Evolutionary conservation across 2,329 filamentous ascomycete species (phyloP), one percentile per base, ranked within the genome.

Genomic region (Trichoderma sp.): DNA sequence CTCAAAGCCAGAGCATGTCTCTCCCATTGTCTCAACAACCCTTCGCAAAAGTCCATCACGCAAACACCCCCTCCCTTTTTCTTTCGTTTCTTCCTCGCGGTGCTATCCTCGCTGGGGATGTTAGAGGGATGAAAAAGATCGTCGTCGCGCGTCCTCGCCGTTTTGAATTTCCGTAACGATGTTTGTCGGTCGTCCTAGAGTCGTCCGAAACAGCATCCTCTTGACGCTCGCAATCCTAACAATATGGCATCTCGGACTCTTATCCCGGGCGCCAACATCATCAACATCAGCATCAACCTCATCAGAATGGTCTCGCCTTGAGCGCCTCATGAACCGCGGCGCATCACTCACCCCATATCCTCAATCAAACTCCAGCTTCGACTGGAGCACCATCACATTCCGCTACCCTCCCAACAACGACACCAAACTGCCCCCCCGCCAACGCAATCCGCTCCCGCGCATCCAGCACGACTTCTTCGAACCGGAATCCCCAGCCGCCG

Each of bases 391-490:
- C 39, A 74, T 79, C 30, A 54, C 66, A 9, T 70, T 74, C 41
- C 67, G 67, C 24, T 69, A 75, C 60, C 65, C 68, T 34, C 71
- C 74, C 3, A 67, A 70, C 3, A 67, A 67, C 12, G 64, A 70
- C 6, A 66, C 71, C 7, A 68, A 66, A 30, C 69, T 77, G 26
- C 74, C 77, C 1, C 74, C 77, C 0, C 54, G 45, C 5, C 69
- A 65, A 14, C 63, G 64, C 15, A 41, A 61, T 6, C 56, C 61
- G 41, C 67, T 79, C 3, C 78, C 78, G 3, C 70, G 65, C 21
- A 73, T 81, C 26, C 79, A 81, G 69, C 72, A 75, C 68, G 51
- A 9, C 17, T 79, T 78, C 17, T 79, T 78, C 63, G 59, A 21
- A 10, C 50, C 60, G 55, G 77, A 78, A 67, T 67, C 72, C 5